Evolutionary conservation across 257 asterid genomes (phyloP).

Genomic region (Verbena officinalis): DNA sequence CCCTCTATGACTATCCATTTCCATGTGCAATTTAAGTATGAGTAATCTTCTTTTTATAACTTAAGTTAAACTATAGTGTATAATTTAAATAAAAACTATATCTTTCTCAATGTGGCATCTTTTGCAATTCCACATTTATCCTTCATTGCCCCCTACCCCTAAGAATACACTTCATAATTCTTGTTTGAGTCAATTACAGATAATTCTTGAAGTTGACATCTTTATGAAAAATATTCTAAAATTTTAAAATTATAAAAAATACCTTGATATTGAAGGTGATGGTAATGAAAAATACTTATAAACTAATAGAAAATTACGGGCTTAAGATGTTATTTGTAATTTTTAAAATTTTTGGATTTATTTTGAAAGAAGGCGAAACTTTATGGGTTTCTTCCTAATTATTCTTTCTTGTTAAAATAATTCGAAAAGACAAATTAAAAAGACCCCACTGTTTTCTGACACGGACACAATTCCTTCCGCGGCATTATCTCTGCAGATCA

Average conservation of each 20-base stretch:
- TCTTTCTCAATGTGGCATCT: constrained; percentile 24
- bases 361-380: too few relatives aligned
- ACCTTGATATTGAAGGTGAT: too few relatives aligned
- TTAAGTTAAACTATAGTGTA: constrained; percentile 20
- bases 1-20: constrained; percentile 43
- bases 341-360: too few relatives aligned
- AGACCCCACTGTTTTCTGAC: constrained; percentile 46
- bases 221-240: too few relatives aligned
- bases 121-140: not conserved
- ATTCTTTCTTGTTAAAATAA: constrained; percentile 23
- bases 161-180: not conserved
- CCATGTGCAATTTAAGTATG: constrained; percentile 49
- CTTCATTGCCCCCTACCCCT: constrained; percentile 20
- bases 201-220: too few relatives aligned
- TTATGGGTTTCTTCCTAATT: too few relatives aligned
- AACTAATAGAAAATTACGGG: too few relatives aligned
- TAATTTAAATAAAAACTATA: constrained; percentile 6
- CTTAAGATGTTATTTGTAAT: too few relatives aligned
- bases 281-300: too few relatives aligned
- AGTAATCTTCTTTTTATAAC: constrained; percentile 19
- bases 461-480: constrained; percentile 48
- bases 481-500: constrained; percentile 51
- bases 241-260: too few relatives aligned
- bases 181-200: too few relatives aligned
- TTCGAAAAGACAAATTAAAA: constrained; percentile 37